These are phyloP conservation scores for Diaporthe ampelina DNA, from an alignment of 2,329 filamentous ascomycete species.

Conservation along the genomic window DNA sequence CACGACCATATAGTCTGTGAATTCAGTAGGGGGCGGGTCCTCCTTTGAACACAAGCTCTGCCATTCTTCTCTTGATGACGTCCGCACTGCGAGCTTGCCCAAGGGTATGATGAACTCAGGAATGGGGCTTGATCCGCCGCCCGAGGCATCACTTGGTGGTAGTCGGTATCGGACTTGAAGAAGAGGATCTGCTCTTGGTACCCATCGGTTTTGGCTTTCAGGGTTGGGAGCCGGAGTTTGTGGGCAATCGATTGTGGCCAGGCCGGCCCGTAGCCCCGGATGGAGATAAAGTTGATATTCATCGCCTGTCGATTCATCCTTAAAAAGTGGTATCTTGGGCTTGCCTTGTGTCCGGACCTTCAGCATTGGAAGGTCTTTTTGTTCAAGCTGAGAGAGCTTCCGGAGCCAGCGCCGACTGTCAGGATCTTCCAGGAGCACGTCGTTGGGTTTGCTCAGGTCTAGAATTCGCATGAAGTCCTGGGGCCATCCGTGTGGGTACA, in stretches of 20 bases:
- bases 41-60: background rate
- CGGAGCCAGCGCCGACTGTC: background rate
- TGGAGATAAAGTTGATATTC: background rate
- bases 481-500: background rate
- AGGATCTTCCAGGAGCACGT: background rate
- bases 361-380: background rate
- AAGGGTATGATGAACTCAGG: background rate
- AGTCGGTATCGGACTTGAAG: background rate
- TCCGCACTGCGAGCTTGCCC: constrained; percentile 9
- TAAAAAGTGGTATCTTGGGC: background rate
- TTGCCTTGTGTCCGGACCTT: background rate
- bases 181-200: background rate
- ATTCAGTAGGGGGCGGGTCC: background rate
- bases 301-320: background rate
- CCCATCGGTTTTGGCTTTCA: background rate
- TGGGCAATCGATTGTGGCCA: background rate
- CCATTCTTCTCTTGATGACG: background rate
- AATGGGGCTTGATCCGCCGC: no score
- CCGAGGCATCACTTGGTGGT: background rate
- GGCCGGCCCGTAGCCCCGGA: background rate
- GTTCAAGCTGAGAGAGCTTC: background rate
- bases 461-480: background rate
- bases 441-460: background rate
- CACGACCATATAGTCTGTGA: background rate
- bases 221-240: background rate